Evolutionary conservation across 768 basidiomycete genomes (phyloP), one percentile per base, ranked within the genome.

Genomic region (Podaxis sp.): DNA sequence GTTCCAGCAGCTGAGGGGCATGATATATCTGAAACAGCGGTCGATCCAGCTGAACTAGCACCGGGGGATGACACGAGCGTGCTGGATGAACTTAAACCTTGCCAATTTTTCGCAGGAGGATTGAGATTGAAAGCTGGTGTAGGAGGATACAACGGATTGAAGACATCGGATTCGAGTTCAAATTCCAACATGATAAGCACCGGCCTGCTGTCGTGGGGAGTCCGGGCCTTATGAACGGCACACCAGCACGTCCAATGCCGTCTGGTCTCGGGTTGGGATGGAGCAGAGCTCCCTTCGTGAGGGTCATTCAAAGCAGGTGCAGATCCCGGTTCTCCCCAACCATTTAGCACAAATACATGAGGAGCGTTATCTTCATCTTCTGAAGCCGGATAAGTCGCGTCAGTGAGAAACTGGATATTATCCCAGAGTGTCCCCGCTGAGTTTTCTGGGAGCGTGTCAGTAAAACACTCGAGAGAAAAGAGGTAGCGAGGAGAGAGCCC

Each of bases 401-500:
- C 86, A 22, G 78, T 77, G 11, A 91, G 77, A 65, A 84, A 89
- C 60, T 87, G 85, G 50, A 93, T 80, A 56, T 89, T 91, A 70
- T 93, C 91, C 77, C 88, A 87, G 1, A 95, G 77, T 0, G 84
- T 62, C 60, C 84, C 85, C 5, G 84, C 87, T 71, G 93, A 89
- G 6, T 80, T 74, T 24, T 87, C 83, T 0, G 87, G 82, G 1
- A 95, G 77, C 0, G 83, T 84, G 54, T 91, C 84, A 4, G 88
- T 86, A 69, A 95, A 88, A 69, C 90, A 91, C 38, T 86, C 80
- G 3, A 90, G 78, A 0, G 80, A 81, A 74, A 95, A 93, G 0
- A 93, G 84, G 68, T 85, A 87, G 4, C 73, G 75, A 0, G 91
- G 89, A 0, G 89, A 84, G 3, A 93, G 79, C 0, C 91, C 91